phyloP scores from a whole-genome alignment of 176 grass and related monocot species.

The Puccinellia tenuiflora region DNA sequence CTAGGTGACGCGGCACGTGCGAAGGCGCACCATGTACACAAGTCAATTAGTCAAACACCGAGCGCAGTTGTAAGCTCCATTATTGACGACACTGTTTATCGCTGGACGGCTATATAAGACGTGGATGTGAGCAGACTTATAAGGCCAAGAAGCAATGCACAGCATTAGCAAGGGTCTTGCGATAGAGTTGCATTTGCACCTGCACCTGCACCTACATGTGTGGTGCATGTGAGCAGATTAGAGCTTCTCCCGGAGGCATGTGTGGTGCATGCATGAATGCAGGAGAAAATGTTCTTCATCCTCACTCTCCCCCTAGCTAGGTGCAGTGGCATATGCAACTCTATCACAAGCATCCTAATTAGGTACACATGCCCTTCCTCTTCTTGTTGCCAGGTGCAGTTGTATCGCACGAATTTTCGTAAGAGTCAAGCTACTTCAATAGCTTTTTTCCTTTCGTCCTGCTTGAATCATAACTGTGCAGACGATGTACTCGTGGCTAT shows the following conservation, averaged over 20 bases:
- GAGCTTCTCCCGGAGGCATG: neutral
- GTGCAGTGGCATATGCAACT: slow-evolving; percentile 35
- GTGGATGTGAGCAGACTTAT: neutral
- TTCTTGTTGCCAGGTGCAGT: neutral
- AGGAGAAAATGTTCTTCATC: neutral
- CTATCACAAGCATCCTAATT: neutral
- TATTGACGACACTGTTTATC: neutral
- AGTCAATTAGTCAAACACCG: neutral
- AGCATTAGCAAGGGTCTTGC: neutral
- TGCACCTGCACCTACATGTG: no score
- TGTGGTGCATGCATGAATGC: neutral
- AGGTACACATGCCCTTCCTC: neutral
- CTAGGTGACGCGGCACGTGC: slow-evolving; percentile 6
- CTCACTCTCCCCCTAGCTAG: neutral
- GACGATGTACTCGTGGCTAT: neutral
- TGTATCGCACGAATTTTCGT: neutral
- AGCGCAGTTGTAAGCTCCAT: neutral
- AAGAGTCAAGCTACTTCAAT: neutral
- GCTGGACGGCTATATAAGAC: neutral
- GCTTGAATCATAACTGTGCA: neutral
- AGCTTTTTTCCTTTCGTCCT: neutral
- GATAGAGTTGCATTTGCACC: slow-evolving; percentile 40
- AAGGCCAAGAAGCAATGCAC: neutral
- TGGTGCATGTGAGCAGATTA: no score
- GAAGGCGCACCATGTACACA: neutral